Conservation (phyloP, 306 rosid genomes). For the Neltuma alba region DNA sequence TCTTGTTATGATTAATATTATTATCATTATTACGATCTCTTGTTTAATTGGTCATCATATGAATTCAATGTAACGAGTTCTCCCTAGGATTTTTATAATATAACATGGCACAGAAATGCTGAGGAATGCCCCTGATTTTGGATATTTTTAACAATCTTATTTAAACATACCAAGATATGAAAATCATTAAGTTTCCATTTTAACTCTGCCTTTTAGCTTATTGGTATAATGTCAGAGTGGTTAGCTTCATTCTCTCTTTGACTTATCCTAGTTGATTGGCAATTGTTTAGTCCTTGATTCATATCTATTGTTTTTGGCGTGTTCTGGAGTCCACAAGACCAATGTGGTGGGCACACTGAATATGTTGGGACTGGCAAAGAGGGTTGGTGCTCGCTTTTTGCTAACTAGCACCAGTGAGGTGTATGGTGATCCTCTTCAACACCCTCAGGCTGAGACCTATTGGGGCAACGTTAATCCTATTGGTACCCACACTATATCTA, state of each 20-base stretch:
- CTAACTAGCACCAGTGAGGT: constrained; percentile 95
- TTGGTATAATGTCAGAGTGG: not conserved
- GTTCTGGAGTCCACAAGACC: constrained; percentile 68
- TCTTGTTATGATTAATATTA: not conserved
- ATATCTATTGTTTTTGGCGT: not conserved
- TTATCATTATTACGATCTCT: not conserved
- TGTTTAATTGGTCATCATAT: not conserved
- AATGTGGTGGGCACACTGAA: constrained; percentile 93
- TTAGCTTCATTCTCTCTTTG: not conserved
- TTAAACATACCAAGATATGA: not conserved
- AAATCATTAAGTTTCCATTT: not conserved
- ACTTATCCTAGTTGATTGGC: not conserved
- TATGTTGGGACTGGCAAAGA: constrained; percentile 90
- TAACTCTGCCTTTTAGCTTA: not conserved
- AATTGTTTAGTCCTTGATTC: constrained; percentile 8
- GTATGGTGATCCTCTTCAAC: constrained; percentile 93
- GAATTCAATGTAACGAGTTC: not conserved
- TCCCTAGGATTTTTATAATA: too few relatives aligned
- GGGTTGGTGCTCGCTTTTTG: constrained; percentile 84
- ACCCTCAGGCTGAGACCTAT: constrained; percentile 87
- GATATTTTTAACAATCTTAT: not conserved
- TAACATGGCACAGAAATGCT: not conserved
- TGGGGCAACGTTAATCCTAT: constrained; percentile 99
- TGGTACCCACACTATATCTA: constrained; percentile 44
- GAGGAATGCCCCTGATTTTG: too few relatives aligned